Conservation (phyloP, 345 rosid species). For the Citrus hindsii region DNA sequence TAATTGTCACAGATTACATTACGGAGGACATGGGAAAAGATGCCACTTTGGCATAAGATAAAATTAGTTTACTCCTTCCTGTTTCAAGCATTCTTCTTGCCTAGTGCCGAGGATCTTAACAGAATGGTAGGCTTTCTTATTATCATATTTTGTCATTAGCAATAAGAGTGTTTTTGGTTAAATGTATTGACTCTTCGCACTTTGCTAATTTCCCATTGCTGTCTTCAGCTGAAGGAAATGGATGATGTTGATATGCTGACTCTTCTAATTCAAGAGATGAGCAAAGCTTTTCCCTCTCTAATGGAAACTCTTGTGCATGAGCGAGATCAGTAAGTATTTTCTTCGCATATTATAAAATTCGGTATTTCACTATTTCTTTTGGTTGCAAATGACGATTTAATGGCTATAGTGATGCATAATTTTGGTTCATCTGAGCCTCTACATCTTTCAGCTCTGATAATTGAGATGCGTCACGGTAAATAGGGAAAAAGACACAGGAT, state of each 20-base stretch:
- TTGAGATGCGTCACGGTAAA: neutral
- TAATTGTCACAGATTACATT: conserved; percentile 60
- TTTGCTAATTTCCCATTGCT: conserved; percentile 11
- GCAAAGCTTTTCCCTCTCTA: conserved; percentile 90
- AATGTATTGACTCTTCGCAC: neutral
- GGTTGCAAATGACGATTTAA: neutral
- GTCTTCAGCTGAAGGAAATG: conserved; percentile 81
- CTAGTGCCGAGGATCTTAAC: conserved; percentile 68
- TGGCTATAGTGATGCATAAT: neutral
- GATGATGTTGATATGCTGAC: conserved; percentile 93
- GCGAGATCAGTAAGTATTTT: conserved; percentile 85
- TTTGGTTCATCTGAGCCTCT: neutral
- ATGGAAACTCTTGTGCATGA: conserved; percentile 96
- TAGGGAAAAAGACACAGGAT: neutral
- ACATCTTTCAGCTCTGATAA: neutral
- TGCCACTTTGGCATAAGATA: conserved; percentile 89
- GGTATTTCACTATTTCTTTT: neutral
- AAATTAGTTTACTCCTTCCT: conserved; percentile 62
- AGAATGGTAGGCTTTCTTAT: conserved; percentile 56
- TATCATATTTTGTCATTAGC: conserved; percentile 2
- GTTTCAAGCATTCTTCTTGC: conserved; percentile 80
- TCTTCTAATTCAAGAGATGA: conserved; percentile 96
- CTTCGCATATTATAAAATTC: conserved; percentile 1
- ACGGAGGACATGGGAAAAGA: conserved; percentile 75
- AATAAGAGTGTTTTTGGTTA: neutral